These are phyloP conservation scores for Mollisia scopiformis DNA, from an alignment of 2,329 filamentous ascomycete genomes.

Conservation along the genomic window DNA sequence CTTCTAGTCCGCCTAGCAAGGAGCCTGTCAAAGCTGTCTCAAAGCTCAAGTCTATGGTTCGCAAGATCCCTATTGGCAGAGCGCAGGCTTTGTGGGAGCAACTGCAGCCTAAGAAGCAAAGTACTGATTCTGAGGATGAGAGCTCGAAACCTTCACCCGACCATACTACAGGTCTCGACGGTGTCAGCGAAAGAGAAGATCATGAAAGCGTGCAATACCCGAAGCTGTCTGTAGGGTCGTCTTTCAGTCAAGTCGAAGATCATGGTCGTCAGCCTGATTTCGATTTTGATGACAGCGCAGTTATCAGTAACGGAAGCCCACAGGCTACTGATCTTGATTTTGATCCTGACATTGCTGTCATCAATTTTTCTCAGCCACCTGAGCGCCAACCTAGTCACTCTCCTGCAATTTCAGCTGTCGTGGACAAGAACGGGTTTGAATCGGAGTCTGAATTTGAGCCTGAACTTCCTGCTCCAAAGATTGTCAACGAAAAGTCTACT, in stretches of 20 bases:
- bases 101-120: constrained; percentile 17
- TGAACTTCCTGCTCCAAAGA: neutral
- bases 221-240: constrained; percentile 37
- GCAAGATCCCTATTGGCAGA: constrained; percentile 8
- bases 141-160: constrained; percentile 6
- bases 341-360: neutral
- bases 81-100: constrained; percentile 26
- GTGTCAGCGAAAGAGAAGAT: constrained; percentile 15
- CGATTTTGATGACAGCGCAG: constrained; percentile 38
- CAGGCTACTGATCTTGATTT: constrained; percentile 10
- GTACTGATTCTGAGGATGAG: constrained; percentile 4
- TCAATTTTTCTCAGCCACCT: neutral
- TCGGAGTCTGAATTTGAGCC: neutral
- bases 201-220: constrained; percentile 33
- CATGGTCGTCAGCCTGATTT: constrained; percentile 53
- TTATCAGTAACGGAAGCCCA: constrained; percentile 15
- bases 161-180: constrained; percentile 12
- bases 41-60: neutral
- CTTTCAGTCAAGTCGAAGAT: constrained; percentile 48
- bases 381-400: neutral
- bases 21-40: neutral
- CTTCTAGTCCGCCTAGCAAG: neutral
- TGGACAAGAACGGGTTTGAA: neutral
- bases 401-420: neutral
- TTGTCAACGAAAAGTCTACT: neutral